Evolutionary conservation across 2,329 filamentous ascomycete species (phyloP), one percentile per base, ranked within the genome.

Genomic region (Penicillium sp.): DNA sequence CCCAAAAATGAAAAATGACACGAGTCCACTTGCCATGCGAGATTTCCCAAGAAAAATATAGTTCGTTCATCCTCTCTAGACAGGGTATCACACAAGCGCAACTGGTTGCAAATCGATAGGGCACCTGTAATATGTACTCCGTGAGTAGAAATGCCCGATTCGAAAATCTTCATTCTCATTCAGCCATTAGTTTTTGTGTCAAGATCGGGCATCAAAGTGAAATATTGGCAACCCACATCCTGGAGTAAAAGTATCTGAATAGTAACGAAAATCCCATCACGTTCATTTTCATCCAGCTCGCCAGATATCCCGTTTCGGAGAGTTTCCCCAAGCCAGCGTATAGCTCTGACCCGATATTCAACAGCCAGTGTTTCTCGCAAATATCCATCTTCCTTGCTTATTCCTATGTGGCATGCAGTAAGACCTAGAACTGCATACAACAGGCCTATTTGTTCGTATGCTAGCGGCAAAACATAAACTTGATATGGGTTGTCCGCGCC

Each of bases 41-140:
- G 55, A 27, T 71, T 71, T 0, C 69, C 68, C 4, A 71, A 43
- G 25, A 71, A 71, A 41, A 71, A 71, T 1, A 71, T 59, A 0
- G 69, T 68, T 7, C 68, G 59, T 29, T 66, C 63, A 11, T 68
- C 62, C n/a, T 63, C 58, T 13, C 60, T 52, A 19, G 60, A 64
- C 15, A 71, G 58, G 8, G 51, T 60, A 27, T 70, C 63, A 8
- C 60, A 55, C 7, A 70, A 58, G 21, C 63, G 55, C 8, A 72
- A 45, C 10, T 66, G 65, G 34, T 67, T 69, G 48, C 69, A 72
- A 15, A 72, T 69, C 1, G 70, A 72, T 61, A 72, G 64, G 1
- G 70, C 69, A 7, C 70, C 70, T 2, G 69, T 70, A 11, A 72
- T 72, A 48, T 72, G 70, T 38, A 65, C 68, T 1, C 70, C 70